Evolutionary conservation across 352 stramenopile genomes (phyloP), one percentile per base, ranked within the genome.

Genomic region (Phytophthora cactorum): DNA sequence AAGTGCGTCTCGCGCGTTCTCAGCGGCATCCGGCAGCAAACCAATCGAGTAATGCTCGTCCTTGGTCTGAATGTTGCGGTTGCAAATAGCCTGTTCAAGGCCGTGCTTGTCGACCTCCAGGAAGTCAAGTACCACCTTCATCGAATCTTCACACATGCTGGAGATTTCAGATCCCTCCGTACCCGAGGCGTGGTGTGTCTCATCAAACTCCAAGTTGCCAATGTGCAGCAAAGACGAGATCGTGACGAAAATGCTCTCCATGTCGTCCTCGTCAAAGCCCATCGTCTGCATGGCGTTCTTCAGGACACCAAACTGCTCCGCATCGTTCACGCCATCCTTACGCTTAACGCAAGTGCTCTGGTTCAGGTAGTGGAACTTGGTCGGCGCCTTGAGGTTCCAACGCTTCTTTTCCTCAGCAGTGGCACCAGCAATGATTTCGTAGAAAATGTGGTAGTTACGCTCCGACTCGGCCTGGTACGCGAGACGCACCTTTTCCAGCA

Each of bases 391-490:
- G 1, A 94, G 59, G 14, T 79, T 72, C 82, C 82, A 93, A 9
- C 83, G 81, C 46, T 88, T 74, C 57, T 88, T 91, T 62, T 90
- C 77, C 8, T 82, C 85, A 1, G 53, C 58, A 1, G 69, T 84
- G 0, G 86, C 86, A 34, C 88, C 91, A 22, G 88, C 90, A 61
- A 97, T 76, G 15, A 98, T 91, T 72, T 98, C 86, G 73, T 98
- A 98, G 69, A 98, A 99, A 65, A 99, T 90, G 84, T 99, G 95
- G 77, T 98, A 98, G 77, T 98, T 98, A 41, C 96, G 82, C 77
- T 98, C 96, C 38, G 87, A 84, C 52, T 95, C 88, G 8, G 86
- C 92, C 69, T 99, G 96, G 55, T 95, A 97, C 11, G 92, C 92
- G 17, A 99, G 80, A 38, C 97, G 91, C 32, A 98, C 91, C 74